Evolutionary conservation across 257 asterid genomes (phyloP), one percentile per base, ranked within the genome.

Genomic region (Pogostemon cablin): DNA sequence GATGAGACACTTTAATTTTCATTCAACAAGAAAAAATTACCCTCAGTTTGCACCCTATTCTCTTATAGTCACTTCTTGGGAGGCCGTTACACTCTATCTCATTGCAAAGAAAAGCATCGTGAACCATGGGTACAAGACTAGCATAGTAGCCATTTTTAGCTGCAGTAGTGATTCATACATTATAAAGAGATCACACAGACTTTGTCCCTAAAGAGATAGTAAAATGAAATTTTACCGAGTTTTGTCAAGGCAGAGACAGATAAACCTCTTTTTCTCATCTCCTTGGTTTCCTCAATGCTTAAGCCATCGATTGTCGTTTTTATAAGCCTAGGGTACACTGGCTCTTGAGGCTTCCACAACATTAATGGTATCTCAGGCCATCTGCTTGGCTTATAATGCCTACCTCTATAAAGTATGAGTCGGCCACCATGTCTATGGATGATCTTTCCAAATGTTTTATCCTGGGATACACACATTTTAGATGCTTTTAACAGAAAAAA

Each of bases 311-410:
- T 81, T 7, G 96, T 89, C 48, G 97, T 88, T 82, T 83, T 93
- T 63, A 91, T 71, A 63, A 93, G 96, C 81, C 85, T 86, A 5
- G 99, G 99, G 79, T 91, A 93, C 9, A 93, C 93, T 1, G 98
- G 99, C 71, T 89, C 98, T 25, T 82, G 96, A 60, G 99, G 99
- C 82, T 91, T 93, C 99, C 99, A 93, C 68, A 91, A 69, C 98
- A 91, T 93, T 61, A 85, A 62, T 6, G 99, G 99, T 78, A 93
- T 75, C 67, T 76, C 79, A 10, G 96, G 95, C 69, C 85, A 84
- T 72, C 76, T 73, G 81, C 81, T 85, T 7, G 85, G 76, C 69
- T 76, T 72, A 74, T 93, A 93, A 72, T 87, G 48, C 82, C 99
- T 74, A 57, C 97, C 99, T 76, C 97, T 84, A 74, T 89, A 93